Evolutionary conservation across 345 rosid species (phyloP).

Genomic region (Syzygium jambos): DNA sequence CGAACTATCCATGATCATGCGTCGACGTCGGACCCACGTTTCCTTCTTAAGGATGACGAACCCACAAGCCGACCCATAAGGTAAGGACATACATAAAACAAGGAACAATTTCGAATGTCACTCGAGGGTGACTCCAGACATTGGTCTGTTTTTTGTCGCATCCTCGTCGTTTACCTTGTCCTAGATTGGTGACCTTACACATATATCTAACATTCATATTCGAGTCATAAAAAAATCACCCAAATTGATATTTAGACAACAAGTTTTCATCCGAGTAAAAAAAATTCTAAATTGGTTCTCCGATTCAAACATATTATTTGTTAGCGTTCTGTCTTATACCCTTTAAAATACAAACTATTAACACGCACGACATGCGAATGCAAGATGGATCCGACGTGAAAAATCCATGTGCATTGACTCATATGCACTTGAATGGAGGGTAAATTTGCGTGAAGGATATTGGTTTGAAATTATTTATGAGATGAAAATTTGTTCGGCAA

Average conservation of each 20-base stretch:
- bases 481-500: neutral
- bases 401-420: no score
- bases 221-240: neutral
- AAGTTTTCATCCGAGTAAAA: no score
- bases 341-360: neutral
- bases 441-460: neutral
- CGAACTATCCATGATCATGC: neutral
- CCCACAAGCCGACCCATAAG: neutral
- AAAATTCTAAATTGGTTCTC: no score
- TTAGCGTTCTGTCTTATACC: rapidly evolving
- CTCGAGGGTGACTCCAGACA: neutral
- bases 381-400: neutral
- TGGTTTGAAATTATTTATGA: no score
- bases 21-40: neutral
- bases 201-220: neutral
- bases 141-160: neutral
- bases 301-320: rapidly evolving
- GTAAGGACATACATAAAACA: neutral
- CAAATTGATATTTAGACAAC: neutral
- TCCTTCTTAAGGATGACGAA: neutral
- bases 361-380: rapidly evolving
- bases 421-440: neutral
- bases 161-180: neutral
- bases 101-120: neutral
- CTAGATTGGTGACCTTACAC: neutral